Evolutionary conservation across 495 filamentous ascomycete genomes (phyloP), one percentile per base, ranked within the genome.

Genomic region (Xylaria scruposa): DNA sequence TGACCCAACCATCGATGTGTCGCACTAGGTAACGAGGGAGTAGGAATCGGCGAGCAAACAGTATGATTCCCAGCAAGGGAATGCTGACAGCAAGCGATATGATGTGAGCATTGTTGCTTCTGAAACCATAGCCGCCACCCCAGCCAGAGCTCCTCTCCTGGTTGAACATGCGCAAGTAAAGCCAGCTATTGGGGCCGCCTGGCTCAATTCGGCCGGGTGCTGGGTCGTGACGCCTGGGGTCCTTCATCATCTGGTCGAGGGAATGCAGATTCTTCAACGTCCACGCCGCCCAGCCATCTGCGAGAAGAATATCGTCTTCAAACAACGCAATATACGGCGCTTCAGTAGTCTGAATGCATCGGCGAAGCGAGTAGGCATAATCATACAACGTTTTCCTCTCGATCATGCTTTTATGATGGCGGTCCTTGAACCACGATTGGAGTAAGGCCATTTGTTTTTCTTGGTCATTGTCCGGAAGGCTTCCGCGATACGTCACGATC

Each of bases 101-200:
- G 19, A 83, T 64, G n/a, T 78, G 74, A 63, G 84, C 79, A 65
- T 85, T 79, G 9, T 81, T 73, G 62, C 81, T 85, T 63, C 71
- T 74, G 56, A 81, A 82, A 36, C 84, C 84, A 26, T 77, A 66
- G 1, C 76, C 73, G 24, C 73, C 75, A 9, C 71, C 75, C 84
- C 84, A 86, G 19, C 76, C 72, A 5, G 82, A 74, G 9, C 79
- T 77, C 40, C 81, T 81, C 71, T 87, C 84, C 7, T 83, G 84
- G 72, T 84, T 85, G 72, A 87, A 87, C 4, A 87, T 77, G 9
- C 84, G 83, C 33, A 87, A 72, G 54, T 87, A 87, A 12, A 87
- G 56, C 84, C 83, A 87, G 54, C 80, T 73, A 47, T 78, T 78
- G 63, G 73, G 65, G 33, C 51, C 49, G 7, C 71, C 74, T n/a